A percentile compares a stretch with the other conserved stretches of the same genome.
phyloP scores from a whole-genome alignment of 768 basidiomycete genomes.

The Postia placenta region DNA sequence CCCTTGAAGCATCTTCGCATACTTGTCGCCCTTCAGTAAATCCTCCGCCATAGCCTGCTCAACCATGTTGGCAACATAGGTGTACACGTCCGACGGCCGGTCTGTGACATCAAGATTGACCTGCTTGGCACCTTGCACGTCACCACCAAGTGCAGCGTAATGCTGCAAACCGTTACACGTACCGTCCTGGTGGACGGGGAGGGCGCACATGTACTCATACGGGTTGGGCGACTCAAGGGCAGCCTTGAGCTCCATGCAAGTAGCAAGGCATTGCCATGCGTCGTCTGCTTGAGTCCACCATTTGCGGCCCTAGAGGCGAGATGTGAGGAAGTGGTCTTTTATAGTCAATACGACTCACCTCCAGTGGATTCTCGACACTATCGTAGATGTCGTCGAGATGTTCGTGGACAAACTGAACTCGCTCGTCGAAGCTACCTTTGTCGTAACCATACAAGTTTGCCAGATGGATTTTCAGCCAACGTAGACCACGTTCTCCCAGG shows the following conservation, averaged over 20 bases:
- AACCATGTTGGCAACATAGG: slow-evolving; percentile 84
- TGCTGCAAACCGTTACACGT: slow-evolving; percentile 99
- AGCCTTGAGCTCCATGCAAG: slow-evolving; percentile 81
- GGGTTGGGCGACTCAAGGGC: slow-evolving; percentile 71
- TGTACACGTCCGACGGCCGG: slow-evolving; percentile 91
- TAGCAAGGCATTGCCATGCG: slow-evolving; percentile 95
- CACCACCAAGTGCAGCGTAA: slow-evolving; percentile 96
- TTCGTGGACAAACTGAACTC: slow-evolving; percentile 71
- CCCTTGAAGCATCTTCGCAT: slow-evolving; percentile 60
- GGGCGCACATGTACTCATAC: slow-evolving; percentile 48
- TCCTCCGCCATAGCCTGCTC: slow-evolving; percentile 60
- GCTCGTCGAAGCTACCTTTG: slow-evolving; percentile 91
- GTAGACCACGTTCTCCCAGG: slow-evolving; percentile 77
- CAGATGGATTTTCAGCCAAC: slow-evolving; percentile 94
- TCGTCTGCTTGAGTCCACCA: slow-evolving; percentile 96
- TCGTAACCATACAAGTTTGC: slow-evolving; percentile 92
- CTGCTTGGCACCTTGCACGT: slow-evolving; percentile 79
- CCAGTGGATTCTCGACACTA: slow-evolving; percentile 73
- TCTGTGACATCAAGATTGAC: slow-evolving; percentile 87
- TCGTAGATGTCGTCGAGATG: slow-evolving; percentile 77
- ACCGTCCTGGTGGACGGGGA: slow-evolving; percentile 98
- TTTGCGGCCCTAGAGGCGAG: slow-evolving; percentile 44
- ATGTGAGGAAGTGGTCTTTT: slow-evolving; percentile 3
- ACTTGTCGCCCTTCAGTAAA: slow-evolving; percentile 34
- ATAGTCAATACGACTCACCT: slow-evolving; percentile 36